Evolutionary conservation across 225 moss, liverwort and hornwort genomes (phyloP).

Genomic region (Pseudoscleropodium purum): DNA sequence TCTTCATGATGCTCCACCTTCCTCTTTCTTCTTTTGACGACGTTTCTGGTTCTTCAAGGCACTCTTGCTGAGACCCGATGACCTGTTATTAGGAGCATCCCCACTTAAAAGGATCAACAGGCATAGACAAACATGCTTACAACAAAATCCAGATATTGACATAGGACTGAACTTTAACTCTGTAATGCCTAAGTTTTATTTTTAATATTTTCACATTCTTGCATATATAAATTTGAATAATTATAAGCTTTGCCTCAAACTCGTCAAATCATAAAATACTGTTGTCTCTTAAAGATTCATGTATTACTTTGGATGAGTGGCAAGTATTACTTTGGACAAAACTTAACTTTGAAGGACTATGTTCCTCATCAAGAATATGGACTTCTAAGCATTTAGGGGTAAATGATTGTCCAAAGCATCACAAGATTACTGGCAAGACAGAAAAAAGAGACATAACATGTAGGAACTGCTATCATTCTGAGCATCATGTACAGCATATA

Average conservation of each 20-base stretch:
- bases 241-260: no score
- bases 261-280: background rate
- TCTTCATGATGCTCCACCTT: constrained; percentile 16
- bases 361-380: background rate
- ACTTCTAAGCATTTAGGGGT: background rate
- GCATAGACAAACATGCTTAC: background rate
- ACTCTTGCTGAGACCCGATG: constrained; percentile 67
- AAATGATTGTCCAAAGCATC: background rate
- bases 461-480: background rate
- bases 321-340: background rate
- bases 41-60: constrained; percentile 87
- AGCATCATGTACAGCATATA: background rate
- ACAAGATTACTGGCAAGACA: background rate
- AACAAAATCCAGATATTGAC: background rate
- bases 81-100: background rate
- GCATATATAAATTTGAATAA: background rate
- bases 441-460: background rate
- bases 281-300: background rate
- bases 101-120: background rate
- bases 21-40: constrained; percentile 71
- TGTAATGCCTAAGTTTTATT: no score
- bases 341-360: background rate
- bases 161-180: background rate
- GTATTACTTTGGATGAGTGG: no score
- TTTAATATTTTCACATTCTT: background rate